phyloP scores from a whole-genome alignment of 371 early-diverging fungal genomes.

The Parasitella parasitica region DNA sequence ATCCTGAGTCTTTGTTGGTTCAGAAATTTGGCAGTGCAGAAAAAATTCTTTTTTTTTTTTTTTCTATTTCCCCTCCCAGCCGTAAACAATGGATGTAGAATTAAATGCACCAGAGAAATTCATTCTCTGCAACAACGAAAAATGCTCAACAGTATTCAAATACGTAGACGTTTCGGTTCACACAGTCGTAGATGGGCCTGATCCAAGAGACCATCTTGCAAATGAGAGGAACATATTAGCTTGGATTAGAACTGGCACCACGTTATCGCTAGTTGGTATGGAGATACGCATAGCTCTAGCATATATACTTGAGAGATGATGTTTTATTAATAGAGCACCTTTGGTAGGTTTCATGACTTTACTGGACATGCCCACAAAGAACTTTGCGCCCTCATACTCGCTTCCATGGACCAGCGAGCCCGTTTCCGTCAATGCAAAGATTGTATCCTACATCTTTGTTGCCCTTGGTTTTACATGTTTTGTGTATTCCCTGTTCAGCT shows the following conservation, averaged over 20 bases:
- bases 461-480: conserved; percentile 37
- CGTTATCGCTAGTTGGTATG: conserved; percentile 38
- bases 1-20: not conserved
- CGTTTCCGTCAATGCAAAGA: conserved; percentile 15
- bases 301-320: no score
- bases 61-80: not conserved
- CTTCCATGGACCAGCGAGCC: conserved; percentile 39
- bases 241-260: conserved; percentile 44
- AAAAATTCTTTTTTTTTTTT: conserved; percentile 3
- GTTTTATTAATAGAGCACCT: no score
- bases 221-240: conserved; percentile 39
- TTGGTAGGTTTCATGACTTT: conserved; percentile 40
- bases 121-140: conserved; percentile 32
- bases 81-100: conserved; percentile 19
- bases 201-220: conserved; percentile 47
- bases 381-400: conserved; percentile 38
- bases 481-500: conserved; percentile 25
- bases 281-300: no score
- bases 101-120: conserved; percentile 30
- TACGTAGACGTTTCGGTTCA: conserved; percentile 37
- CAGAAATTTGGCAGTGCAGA: not conserved
- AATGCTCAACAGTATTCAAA: conserved; percentile 36
- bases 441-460: conserved; percentile 38
- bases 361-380: conserved; percentile 32
- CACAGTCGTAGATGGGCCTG: conserved; percentile 40